Conservation (phyloP, 106 monocot genomes). For the Apostasia ramifera region DNA sequence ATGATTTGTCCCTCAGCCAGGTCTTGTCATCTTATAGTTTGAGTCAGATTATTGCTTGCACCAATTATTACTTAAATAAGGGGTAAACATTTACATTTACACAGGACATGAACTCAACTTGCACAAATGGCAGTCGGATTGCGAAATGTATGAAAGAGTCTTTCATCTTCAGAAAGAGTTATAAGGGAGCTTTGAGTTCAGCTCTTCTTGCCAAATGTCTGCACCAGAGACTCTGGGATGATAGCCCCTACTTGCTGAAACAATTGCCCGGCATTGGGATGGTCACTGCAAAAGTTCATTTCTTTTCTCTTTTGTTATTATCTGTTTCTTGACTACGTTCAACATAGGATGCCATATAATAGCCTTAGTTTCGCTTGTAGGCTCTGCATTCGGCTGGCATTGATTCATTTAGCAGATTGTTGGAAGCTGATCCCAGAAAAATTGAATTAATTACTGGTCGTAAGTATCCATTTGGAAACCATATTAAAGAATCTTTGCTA, state of each 20-base stretch:
- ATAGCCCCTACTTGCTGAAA: slow-evolving; percentile 75
- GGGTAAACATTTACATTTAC: slow-evolving; percentile 11
- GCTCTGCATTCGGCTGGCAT: slow-evolving; percentile 73
- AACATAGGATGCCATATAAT: neutral
- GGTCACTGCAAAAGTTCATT: slow-evolving; percentile 88
- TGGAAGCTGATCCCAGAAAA: slow-evolving; percentile 87
- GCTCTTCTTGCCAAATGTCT: slow-evolving; percentile 77
- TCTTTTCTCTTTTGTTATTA: slow-evolving; percentile 9
- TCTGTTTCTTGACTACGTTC: slow-evolving; percentile 5
- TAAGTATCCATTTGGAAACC: slow-evolving; percentile 92
- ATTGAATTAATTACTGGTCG: slow-evolving; percentile 90
- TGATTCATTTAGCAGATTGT: slow-evolving; percentile 56
- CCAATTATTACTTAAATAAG: slow-evolving; percentile 2
- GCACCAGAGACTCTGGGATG: slow-evolving; percentile 86
- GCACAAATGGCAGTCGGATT: slow-evolving; percentile 80
- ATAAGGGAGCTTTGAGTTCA: slow-evolving; percentile 65
- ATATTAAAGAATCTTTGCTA: slow-evolving; percentile 66
- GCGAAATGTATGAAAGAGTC: slow-evolving; percentile 96
- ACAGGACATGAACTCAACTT: slow-evolving; percentile 77
- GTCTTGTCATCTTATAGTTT: slow-evolving; percentile 19
- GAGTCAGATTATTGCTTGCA: neutral
- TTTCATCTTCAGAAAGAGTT: slow-evolving; percentile 83
- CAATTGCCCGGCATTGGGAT: slow-evolving; percentile 98
- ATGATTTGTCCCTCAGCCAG: slow-evolving; percentile 90
- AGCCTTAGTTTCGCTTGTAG: slow-evolving; percentile 30